Evolutionary conservation across 371 early-diverging fungal genomes (phyloP).

Genomic region (Lichtheimia hyalospora): DNA sequence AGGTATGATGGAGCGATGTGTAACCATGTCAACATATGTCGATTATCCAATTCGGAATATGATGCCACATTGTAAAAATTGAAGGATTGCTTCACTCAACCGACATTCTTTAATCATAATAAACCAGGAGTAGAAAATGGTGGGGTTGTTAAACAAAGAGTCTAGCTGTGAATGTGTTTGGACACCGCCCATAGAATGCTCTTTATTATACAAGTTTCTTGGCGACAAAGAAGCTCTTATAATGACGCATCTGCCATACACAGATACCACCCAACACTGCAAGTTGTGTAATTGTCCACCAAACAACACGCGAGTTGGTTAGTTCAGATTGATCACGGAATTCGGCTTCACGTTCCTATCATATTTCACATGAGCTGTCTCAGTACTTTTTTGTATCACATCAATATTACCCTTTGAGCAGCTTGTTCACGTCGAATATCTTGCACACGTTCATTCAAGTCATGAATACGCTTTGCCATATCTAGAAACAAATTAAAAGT

Average conservation of each 20-base stretch:
- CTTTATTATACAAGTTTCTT: slow-evolving; percentile 84
- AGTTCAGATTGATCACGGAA: slow-evolving; percentile 85
- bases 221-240: slow-evolving; percentile 89
- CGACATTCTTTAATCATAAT: too few relatives aligned
- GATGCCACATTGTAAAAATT: too few relatives aligned
- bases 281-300: slow-evolving; percentile 89
- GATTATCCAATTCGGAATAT: too few relatives aligned
- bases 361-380: background rate
- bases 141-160: too few relatives aligned
- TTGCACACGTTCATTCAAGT: slow-evolving; percentile 78
- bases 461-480: slow-evolving; percentile 69
- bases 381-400: background rate
- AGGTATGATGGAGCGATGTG: too few relatives aligned
- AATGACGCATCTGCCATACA: slow-evolving; percentile 91
- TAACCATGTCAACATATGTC: too few relatives aligned
- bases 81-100: too few relatives aligned
- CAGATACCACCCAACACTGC: slow-evolving; percentile 78
- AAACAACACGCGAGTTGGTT: slow-evolving; percentile 82
- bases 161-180: too few relatives aligned
- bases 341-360: slow-evolving; percentile 82
- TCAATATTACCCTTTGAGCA: slow-evolving; percentile 80
- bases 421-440: slow-evolving; percentile 87
- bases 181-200: too few relatives aligned
- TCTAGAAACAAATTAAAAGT: slow-evolving; percentile 32
- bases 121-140: too few relatives aligned